Evolutionary conservation across 192 early-diverging fungal genomes (phyloP), one percentile per base, ranked within the genome.

Genomic region (Umbelopsis ramanniana): DNA sequence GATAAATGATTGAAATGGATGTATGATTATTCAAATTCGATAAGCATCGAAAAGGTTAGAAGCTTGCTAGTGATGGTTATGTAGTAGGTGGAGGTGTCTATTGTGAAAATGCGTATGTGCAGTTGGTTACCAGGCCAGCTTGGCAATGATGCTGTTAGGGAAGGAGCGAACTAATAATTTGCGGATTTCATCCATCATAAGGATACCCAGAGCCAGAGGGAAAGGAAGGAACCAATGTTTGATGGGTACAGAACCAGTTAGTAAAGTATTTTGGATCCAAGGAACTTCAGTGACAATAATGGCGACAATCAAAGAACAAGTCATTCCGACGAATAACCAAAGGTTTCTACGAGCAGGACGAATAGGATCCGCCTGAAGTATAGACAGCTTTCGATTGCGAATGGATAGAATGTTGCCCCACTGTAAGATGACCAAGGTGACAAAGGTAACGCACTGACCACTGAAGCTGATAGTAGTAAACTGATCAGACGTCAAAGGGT

Each of bases 211-310:
- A 2, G 83, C 89, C 43, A 85, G 77, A 21, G 81, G 79, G 9
- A 91, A 6, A 9, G 91, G 89, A 19, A 90, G 57, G 69, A 89
- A 80, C 87, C 88, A 92, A 73, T 81, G 86, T 80, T 82, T 79
- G 52, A 80, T 71, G 4, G 89, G 91, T 8, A 91, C 82, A 3
- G 85, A 76, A 12, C 72, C 76, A 6, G 86, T 88, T 33, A 74
- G 40, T 68, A 92, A 86, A 14, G 87, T 53, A 43, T 35, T 76
- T 21, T 90, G 75, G 60, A 89, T 77, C 29, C 78, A 72, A 3
- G 88, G 88, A 9, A 77, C 66, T 72, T 89, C 80, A 23, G 82
- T 76, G 22, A 82, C 76, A 67, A 86, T 47, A 15, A 84, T 47
- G 10, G 83, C 81, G 35, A 85, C 69, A 43, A 74, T 21, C 37